A percentile compares a stretch with the other conserved stretches of the same genome.
phyloP scores from a whole-genome alignment of 306 rosid genomes.

The Prinsepia uniflora region DNA sequence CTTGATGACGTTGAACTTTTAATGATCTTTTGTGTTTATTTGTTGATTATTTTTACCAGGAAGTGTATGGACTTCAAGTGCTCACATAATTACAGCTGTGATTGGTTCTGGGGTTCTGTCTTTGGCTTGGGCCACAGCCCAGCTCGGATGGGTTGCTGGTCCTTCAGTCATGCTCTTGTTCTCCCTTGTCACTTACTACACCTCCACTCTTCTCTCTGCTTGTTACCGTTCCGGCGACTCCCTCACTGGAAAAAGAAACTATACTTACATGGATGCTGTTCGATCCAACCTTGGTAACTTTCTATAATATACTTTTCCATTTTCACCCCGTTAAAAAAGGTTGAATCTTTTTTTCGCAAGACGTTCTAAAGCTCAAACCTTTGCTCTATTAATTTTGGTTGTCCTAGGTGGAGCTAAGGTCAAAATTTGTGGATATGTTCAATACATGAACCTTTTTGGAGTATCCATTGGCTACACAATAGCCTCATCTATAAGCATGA shows the following conservation, averaged over 20 bases:
- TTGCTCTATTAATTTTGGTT: neutral
- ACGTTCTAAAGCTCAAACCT: neutral
- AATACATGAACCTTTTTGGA: constrained; percentile 63
- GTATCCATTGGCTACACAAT: constrained; percentile 69
- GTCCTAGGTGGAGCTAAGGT: constrained; percentile 54
- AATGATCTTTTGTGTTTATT: neutral
- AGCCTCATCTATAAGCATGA: constrained; percentile 58
- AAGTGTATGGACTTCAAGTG: constrained; percentile 57
- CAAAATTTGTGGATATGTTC: constrained; percentile 59
- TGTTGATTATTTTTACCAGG: constrained; percentile 30
- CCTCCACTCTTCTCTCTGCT: constrained; percentile 55
- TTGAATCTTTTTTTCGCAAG: neutral
- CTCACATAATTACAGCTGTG: constrained; percentile 80
- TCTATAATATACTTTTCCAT: neutral
- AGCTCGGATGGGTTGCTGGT: constrained; percentile 82
- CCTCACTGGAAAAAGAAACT: constrained; percentile 56
- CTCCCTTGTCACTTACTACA: constrained; percentile 55
- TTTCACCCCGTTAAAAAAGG: neutral
- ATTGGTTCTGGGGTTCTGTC: constrained; percentile 79
- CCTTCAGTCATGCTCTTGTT: constrained; percentile 49
- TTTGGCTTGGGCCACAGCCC: constrained; percentile 77
- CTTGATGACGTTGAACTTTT: neutral
- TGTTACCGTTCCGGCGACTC: constrained; percentile 58
- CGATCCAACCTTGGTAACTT: constrained; percentile 48
- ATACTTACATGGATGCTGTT: constrained; percentile 67